Conservation (phyloP, 31 red algal species). For the Odonthalia washingtoniensis region DNA sequence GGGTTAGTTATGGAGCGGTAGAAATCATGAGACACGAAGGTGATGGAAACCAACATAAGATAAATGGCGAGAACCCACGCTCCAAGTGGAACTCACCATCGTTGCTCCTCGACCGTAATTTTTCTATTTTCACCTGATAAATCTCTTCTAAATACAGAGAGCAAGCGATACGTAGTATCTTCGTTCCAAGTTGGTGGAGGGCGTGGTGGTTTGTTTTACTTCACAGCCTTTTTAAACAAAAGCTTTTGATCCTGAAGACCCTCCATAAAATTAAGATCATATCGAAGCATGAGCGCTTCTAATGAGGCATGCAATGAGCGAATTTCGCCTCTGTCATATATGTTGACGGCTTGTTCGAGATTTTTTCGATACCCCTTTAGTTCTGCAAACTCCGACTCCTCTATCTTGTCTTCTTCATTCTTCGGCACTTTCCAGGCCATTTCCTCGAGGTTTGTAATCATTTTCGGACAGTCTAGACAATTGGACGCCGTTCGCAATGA, state of each 20-base stretch:
- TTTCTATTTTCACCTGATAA: constrained; percentile 37
- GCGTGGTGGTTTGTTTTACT: constrained; percentile 15
- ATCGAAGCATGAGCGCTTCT: background rate
- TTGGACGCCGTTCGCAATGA: no score
- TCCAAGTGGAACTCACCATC: constrained; percentile 55
- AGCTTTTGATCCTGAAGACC: background rate
- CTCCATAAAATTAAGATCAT: background rate
- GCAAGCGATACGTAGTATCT: constrained; percentile 37
- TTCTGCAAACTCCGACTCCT: no score
- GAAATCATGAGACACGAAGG: constrained; percentile 59
- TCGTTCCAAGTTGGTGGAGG: constrained; percentile 39
- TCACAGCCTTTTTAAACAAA: background rate
- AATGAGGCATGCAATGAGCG: background rate
- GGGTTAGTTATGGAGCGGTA: constrained; percentile 61
- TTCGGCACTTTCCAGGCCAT: no score
- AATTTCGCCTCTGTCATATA: background rate
- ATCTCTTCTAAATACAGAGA: constrained; percentile 56
- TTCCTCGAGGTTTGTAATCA: no score
- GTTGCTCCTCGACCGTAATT: constrained; percentile 47
- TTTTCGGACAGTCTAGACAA: no score
- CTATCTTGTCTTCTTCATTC: no score
- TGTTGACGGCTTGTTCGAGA: background rate
- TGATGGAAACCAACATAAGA: constrained; percentile 47
- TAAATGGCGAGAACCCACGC: constrained; percentile 62
- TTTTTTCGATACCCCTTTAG: background rate